Percentiles rank a stretch among this genome's conserved stretches.
Conservation (phyloP, 75 land plant species). For the Larix kaempferi region DNA sequence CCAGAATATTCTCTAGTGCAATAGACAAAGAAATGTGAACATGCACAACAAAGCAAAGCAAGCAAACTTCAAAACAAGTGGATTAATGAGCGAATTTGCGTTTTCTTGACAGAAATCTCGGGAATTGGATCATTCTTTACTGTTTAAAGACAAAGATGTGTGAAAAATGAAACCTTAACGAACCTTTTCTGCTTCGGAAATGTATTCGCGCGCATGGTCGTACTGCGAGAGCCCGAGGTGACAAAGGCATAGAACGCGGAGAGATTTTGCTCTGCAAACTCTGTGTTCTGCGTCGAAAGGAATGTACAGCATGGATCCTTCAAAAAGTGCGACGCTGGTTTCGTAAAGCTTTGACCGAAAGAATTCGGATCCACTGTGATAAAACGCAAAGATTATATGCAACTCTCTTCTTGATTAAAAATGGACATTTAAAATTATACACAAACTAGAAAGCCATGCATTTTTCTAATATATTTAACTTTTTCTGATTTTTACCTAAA, state of each 20-base stretch:
- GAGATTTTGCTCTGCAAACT: constrained; percentile 62
- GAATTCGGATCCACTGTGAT: constrained; percentile 67
- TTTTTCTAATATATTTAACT: neutral
- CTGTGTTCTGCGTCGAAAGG: constrained; percentile 40
- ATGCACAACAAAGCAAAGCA: too few relatives aligned
- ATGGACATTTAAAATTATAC: too few relatives aligned
- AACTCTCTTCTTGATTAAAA: neutral
- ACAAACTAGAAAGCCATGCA: too few relatives aligned
- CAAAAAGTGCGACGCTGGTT: constrained; percentile 69
- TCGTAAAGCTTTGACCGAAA: constrained; percentile 62
- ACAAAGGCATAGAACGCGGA: constrained; percentile 84
- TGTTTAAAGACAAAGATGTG: too few relatives aligned
- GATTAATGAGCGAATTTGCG: too few relatives aligned
- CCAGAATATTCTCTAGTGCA: too few relatives aligned
- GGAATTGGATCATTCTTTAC: too few relatives aligned
- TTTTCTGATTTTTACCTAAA: constrained; percentile 53
- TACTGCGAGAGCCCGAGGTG: constrained; percentile 73
- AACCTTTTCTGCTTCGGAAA: constrained; percentile 91
- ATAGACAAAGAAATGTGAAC: too few relatives aligned
- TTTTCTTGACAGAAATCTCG: too few relatives aligned
- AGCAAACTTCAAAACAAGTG: too few relatives aligned
- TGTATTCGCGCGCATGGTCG: constrained; percentile 84
- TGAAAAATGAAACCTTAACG: neutral
- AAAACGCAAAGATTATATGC: neutral
- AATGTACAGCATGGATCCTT: constrained; percentile 86